phyloP scores from a whole-genome alignment of 176 grass and related monocot genomes.

The Thinopyrum elongatum region DNA sequence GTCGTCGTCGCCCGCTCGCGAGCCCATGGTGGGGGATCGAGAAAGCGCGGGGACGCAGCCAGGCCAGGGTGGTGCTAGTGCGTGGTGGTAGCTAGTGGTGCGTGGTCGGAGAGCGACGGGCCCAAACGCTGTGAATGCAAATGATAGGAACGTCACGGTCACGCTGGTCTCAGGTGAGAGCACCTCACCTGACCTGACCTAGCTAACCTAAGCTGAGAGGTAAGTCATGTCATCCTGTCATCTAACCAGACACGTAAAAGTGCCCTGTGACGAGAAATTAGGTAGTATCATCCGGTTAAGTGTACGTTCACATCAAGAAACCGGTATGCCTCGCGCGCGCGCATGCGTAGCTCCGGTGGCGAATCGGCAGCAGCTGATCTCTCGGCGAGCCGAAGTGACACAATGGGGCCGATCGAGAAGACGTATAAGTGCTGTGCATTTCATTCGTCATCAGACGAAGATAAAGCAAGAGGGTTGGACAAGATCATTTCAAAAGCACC shows the following conservation, averaged over 20 bases:
- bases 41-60: background rate
- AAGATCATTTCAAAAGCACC: slow-evolving; percentile 14
- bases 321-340: slow-evolving; percentile 34
- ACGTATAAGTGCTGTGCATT: background rate
- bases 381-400: background rate
- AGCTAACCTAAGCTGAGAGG: background rate
- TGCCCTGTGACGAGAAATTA: slow-evolving; percentile 23
- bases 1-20: background rate
- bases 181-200: background rate
- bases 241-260: slow-evolving; percentile 29
- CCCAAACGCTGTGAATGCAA: background rate
- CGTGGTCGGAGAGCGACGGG: slow-evolving; percentile 30
- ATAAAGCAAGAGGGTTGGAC: slow-evolving; percentile 6
- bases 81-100: slow-evolving; percentile 14
- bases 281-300: slow-evolving; percentile 35
- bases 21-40: background rate
- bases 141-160: slow-evolving; percentile 31
- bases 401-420: slow-evolving; percentile 1
- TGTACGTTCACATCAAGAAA: slow-evolving; percentile 49
- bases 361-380: background rate
- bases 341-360: background rate
- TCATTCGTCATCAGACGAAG: slow-evolving; percentile 6
- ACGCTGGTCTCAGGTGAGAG: slow-evolving; percentile 27
- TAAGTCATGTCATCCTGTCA: background rate
- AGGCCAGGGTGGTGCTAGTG: background rate